A percentile compares a stretch with the other conserved stretches of the same genome.
Conservation (phyloP, 257 asterid species). For the Capsicum baccatum region DNA sequence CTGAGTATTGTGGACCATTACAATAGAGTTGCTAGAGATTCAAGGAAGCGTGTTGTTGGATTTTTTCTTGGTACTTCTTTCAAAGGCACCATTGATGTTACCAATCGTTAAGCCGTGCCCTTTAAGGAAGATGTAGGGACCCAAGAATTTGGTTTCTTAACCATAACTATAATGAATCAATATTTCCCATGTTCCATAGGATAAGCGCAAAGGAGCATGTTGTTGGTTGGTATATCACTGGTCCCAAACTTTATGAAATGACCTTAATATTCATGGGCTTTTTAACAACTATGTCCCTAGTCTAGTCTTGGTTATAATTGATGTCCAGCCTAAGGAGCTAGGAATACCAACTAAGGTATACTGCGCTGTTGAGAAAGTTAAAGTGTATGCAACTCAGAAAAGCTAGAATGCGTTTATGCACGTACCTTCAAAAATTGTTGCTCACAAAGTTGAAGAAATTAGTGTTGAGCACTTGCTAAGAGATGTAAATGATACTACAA, state of each 20-base stretch:
- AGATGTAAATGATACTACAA: constrained; percentile 93
- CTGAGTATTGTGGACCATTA: too few relatives aligned
- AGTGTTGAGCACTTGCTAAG: constrained; percentile 96
- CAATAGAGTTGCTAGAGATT: too few relatives aligned
- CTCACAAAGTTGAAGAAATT: constrained; percentile 98
- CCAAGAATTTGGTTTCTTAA: constrained; percentile 96
- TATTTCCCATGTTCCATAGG: constrained; percentile 95
- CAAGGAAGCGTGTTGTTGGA: too few relatives aligned
- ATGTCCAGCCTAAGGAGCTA: constrained; percentile 86
- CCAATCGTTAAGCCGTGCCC: constrained; percentile 97
- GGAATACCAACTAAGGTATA: constrained; percentile 97
- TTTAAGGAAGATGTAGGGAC: constrained; percentile 95
- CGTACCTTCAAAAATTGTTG: constrained; percentile 94
- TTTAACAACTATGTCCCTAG: constrained; percentile 82
- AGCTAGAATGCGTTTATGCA: constrained; percentile 97
- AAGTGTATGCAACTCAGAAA: constrained; percentile 97
- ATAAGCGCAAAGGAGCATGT: constrained; percentile 98
- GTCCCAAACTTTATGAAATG: constrained; percentile 92
- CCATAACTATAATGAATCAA: constrained; percentile 91
- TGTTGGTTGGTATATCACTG: constrained; percentile 99
- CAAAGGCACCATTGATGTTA: constrained; percentile 91
- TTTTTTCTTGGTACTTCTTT: constrained; percentile 71
- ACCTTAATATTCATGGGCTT: constrained; percentile 72
- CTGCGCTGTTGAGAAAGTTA: constrained; percentile 95
- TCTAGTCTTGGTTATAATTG: constrained; percentile 89